phyloP scores from a whole-genome alignment of 108 stramenopile genomes.

The Nitzschia palea region DNA sequence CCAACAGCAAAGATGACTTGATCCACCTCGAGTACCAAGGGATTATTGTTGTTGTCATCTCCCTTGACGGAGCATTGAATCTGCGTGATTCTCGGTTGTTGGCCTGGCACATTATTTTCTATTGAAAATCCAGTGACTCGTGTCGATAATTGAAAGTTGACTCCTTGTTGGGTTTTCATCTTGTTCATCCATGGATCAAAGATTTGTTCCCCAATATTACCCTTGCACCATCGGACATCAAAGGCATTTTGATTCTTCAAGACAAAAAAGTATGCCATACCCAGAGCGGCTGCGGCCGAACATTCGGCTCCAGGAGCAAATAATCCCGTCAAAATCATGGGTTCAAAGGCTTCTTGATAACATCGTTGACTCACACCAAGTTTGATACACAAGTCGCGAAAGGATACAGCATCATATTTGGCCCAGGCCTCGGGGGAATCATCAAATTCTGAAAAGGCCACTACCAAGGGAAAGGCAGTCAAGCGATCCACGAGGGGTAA shows the following conservation, averaged over 20 bases:
- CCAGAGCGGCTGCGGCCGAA: constrained; percentile 79
- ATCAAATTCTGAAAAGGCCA: constrained; percentile 78
- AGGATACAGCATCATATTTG: constrained; percentile 66
- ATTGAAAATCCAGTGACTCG: constrained; percentile 50
- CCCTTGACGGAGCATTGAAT: constrained; percentile 1
- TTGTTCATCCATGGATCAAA: constrained; percentile 73
- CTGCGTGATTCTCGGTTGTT: background rate
- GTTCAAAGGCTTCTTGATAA: constrained; percentile 82
- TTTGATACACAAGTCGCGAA: constrained; percentile 70
- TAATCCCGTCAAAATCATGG: constrained; percentile 80
- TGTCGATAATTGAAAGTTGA: constrained; percentile 49
- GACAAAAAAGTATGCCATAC: constrained; percentile 89
- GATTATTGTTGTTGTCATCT: background rate
- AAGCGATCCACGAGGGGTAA: constrained; percentile 49
- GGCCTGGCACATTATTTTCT: background rate
- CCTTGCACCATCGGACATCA: constrained; percentile 81
- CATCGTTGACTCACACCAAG: constrained; percentile 63
- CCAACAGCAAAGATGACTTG: constrained; percentile 79
- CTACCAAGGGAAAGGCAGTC: constrained; percentile 63
- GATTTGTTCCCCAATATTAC: constrained; percentile 76
- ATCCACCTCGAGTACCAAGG: constrained; percentile 51
- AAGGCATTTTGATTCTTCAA: constrained; percentile 71
- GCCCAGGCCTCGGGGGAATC: constrained; percentile 64
- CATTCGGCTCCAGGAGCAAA: constrained; percentile 84
- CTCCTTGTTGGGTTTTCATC: constrained; percentile 38